These are phyloP conservation scores for Exophiala sp. DNA, from an alignment of 2,329 filamentous ascomycete genomes.

Conservation along the genomic window DNA sequence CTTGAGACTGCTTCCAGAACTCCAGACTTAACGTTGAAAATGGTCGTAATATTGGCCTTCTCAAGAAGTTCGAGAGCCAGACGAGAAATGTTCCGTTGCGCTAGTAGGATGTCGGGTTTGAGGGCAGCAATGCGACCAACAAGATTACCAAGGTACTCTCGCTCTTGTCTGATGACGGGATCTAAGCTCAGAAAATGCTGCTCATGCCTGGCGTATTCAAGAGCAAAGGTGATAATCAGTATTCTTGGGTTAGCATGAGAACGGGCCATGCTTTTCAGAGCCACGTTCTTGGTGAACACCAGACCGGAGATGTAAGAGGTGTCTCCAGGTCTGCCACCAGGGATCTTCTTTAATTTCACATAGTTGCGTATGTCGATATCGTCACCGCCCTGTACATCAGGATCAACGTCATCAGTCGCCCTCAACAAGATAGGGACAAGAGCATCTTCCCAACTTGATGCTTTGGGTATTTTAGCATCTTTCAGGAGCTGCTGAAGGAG, in stretches of 20 bases:
- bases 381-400: conserved; percentile 83
- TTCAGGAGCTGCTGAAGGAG: conserved; percentile 78
- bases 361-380: conserved; percentile 97
- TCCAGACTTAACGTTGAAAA: conserved; percentile 93
- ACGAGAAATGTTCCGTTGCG: conserved; percentile 88
- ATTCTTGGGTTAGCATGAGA: conserved; percentile 81
- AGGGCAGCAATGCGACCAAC: conserved; percentile 87
- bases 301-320: conserved; percentile 96
- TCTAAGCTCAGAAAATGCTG: conserved; percentile 97
- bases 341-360: conserved; percentile 94
- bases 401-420: conserved; percentile 91
- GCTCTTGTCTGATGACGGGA: conserved; percentile 93
- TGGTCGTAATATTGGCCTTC: conserved; percentile 85
- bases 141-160: conserved; percentile 86
- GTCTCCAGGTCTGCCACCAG: conserved; percentile 82
- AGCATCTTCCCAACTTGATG: conserved; percentile 80
- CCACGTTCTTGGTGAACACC: conserved; percentile 95
- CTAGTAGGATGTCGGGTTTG: conserved; percentile 80
- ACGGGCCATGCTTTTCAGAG: conserved; percentile 91
- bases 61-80: conserved; percentile 84
- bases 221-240: conserved; percentile 87
- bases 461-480: conserved; percentile 70
- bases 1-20: conserved; percentile 93
- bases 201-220: conserved; percentile 91
- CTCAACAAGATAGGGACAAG: conserved; percentile 84